Conservation (phyloP, 441 rosid genomes). For the Gossypium schwendimanii region DNA sequence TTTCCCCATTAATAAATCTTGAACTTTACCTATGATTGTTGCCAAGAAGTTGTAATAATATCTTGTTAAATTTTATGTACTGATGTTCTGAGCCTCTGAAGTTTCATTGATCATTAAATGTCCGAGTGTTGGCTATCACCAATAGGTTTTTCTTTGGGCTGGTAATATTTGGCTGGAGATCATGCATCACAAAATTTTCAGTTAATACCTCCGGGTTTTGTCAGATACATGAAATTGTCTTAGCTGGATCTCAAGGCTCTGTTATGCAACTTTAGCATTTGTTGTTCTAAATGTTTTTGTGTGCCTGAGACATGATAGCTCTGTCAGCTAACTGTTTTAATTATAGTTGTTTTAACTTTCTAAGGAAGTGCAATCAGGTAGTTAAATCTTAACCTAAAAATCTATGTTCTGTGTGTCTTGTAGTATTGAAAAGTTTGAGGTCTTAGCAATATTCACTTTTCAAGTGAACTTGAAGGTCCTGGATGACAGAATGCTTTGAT, state of each 20-base stretch:
- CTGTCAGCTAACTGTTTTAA: neutral
- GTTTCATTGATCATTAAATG: neutral
- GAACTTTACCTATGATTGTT: neutral
- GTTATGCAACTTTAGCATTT: neutral
- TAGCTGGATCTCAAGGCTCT: constrained; percentile 3
- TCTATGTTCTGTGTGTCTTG: neutral
- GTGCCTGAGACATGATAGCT: neutral
- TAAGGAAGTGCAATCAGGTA: neutral
- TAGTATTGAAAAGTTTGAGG: neutral
- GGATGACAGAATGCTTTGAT: neutral
- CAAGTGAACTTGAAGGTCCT: neutral
- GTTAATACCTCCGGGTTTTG: neutral
- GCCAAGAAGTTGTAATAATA: neutral
- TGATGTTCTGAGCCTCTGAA: neutral
- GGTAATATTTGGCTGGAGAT: neutral
- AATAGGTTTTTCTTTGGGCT: neutral
- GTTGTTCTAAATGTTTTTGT: neutral
- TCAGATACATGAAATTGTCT: constrained; percentile 2
- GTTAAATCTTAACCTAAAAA: neutral
- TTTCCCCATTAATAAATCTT: neutral
- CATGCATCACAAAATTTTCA: neutral
- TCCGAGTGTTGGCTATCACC: neutral
- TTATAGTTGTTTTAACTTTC: constrained; percentile 1
- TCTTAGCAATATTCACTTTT: neutral
- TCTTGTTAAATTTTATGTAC: neutral